Evolutionary conservation across 2,329 filamentous ascomycete genomes (phyloP).

Genomic region (Annulohypoxylon truncatum): DNA sequence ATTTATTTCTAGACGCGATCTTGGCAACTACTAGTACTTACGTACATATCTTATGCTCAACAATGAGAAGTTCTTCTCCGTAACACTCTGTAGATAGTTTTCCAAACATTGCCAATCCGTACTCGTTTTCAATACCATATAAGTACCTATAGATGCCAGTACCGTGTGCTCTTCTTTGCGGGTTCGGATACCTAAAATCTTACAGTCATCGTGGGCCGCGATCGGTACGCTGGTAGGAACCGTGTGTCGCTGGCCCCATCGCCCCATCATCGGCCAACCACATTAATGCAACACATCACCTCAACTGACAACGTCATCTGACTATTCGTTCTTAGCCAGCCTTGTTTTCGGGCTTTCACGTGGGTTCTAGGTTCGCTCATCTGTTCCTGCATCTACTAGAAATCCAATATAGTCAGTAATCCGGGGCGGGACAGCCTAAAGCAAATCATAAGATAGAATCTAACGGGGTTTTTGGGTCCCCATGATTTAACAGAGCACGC

Average conservation of each 20-base stretch:
- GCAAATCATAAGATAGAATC: background rate
- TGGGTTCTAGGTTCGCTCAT: slow-evolving; percentile 28
- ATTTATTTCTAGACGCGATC: slow-evolving; percentile 25
- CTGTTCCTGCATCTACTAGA: slow-evolving; percentile 34
- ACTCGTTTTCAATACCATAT: background rate
- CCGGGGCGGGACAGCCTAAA: slow-evolving; percentile 12
- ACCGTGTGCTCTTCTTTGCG: background rate
- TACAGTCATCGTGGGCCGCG: slow-evolving; percentile 6
- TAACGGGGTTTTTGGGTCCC: background rate
- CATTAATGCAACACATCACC: slow-evolving; percentile 18
- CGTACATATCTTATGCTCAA: slow-evolving; percentile 7
- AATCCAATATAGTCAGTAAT: slow-evolving; percentile 29
- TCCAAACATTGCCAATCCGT: background rate
- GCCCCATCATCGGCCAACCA: slow-evolving; percentile 14
- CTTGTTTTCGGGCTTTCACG: slow-evolving; percentile 27
- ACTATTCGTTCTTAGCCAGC: slow-evolving; percentile 17
- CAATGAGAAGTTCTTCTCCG: background rate
- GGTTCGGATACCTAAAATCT: slow-evolving; percentile 1
- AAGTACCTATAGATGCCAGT: too few relatives aligned
- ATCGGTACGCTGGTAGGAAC: background rate
- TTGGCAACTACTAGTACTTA: slow-evolving; percentile 28
- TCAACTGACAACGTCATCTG: slow-evolving; percentile 21
- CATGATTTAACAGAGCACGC: background rate
- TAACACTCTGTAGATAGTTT: background rate
- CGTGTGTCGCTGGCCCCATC: slow-evolving; percentile 13